Conservation (phyloP, 441 rosid genomes). For the Syzygium syzygioides region DNA sequence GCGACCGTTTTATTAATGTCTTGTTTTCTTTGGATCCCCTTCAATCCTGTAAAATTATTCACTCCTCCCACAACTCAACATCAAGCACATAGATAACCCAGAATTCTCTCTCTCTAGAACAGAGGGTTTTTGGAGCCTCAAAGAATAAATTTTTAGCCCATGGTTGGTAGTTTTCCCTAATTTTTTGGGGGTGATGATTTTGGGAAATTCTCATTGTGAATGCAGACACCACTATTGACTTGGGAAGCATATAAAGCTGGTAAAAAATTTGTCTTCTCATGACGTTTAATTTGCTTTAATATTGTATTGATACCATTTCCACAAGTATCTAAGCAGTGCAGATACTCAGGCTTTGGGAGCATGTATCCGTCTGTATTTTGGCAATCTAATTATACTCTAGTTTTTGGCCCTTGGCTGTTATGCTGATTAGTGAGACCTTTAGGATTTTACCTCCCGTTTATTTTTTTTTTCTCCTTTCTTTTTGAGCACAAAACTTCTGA, state of each 20-base stretch:
- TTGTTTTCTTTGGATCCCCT: neutral
- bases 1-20: neutral
- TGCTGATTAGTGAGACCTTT: neutral
- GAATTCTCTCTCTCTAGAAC: neutral
- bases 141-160: neutral
- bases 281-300: neutral
- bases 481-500: neutral
- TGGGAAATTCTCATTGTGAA: neutral
- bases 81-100: neutral
- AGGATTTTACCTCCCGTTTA: neutral
- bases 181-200: neutral
- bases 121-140: neutral
- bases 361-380: neutral
- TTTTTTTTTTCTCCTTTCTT: neutral
- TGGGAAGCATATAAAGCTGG: neutral
- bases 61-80: neutral
- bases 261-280: neutral
- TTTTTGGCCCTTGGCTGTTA: neutral
- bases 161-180: neutral
- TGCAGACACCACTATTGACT: neutral
- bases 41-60: neutral
- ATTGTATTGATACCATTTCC: neutral
- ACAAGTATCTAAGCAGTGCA: neutral
- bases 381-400: neutral
- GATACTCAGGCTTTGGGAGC: neutral